A percentile compares a stretch with the other conserved stretches of the same genome.
phyloP scores from a whole-genome alignment of 257 asterid genomes.

The Galeopsis tetrahit region DNA sequence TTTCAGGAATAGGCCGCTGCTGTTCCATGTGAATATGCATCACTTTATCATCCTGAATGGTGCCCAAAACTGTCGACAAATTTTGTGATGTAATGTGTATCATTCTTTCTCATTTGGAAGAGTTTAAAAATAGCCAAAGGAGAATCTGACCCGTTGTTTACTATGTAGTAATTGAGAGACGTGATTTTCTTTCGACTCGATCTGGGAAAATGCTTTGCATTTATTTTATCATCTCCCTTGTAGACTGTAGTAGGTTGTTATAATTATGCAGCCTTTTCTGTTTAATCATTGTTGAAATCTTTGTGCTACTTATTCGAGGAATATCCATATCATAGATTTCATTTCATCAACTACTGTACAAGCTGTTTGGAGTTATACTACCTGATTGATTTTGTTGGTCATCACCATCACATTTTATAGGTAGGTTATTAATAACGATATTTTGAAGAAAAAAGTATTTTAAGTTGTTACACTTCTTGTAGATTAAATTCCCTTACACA shows the following conservation, averaged over 20 bases:
- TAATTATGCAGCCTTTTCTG: neutral
- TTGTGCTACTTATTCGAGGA: neutral
- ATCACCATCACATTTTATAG: too few species aligned
- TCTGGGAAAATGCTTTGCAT: neutral
- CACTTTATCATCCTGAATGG: slow-evolving; percentile 9
- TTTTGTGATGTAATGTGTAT: slow-evolving; percentile 29
- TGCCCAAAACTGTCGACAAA: slow-evolving; percentile 7
- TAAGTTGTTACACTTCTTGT: too few species aligned
- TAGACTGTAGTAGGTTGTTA: slow-evolving; percentile 1
- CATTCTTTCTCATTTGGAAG: neutral
- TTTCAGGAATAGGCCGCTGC: slow-evolving; percentile 46
- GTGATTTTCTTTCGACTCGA: slow-evolving; percentile 19
- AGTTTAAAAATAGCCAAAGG: slow-evolving; percentile 7
- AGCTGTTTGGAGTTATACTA: too few species aligned
- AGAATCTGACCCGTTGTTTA: neutral
- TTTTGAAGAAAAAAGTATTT: too few species aligned
- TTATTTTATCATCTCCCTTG: neutral
- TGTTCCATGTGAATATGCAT: slow-evolving; percentile 22
- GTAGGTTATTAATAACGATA: too few species aligned
- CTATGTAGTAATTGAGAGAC: slow-evolving; percentile 16
- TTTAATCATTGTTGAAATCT: neutral
- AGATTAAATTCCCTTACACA: too few species aligned
- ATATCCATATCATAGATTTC: too few species aligned
- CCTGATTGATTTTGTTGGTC: too few species aligned
- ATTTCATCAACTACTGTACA: too few species aligned